Conservation (phyloP, 371 early-diverging fungal genomes). For the Globomyces sp. region DNA sequence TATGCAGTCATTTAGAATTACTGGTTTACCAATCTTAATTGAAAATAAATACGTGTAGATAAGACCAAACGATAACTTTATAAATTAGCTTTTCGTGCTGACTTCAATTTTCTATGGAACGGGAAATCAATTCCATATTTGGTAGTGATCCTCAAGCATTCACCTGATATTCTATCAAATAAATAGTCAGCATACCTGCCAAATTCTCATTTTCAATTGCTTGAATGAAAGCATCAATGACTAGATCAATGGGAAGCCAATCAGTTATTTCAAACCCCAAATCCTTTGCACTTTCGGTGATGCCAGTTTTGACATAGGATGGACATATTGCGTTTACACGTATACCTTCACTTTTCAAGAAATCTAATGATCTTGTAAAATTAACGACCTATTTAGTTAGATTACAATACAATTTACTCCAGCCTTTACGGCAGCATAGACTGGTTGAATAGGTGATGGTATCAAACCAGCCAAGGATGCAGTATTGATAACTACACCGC, state of each 20-base stretch:
- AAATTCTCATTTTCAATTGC: conserved; percentile 7
- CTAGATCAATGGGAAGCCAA: conserved; percentile 53
- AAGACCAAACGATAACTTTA: too few relatives aligned
- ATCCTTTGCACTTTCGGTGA: conserved; percentile 10
- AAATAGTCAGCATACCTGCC: conserved; percentile 22
- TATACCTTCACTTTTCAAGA: conserved; percentile 50
- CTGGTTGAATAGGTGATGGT: conserved; percentile 63
- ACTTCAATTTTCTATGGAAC: conserved; percentile 5
- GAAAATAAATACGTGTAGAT: too few relatives aligned
- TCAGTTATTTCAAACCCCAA: conserved; percentile 17
- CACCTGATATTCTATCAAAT: too few relatives aligned
- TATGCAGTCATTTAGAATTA: too few relatives aligned
- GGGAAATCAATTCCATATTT: conserved; percentile 45
- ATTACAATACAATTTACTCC: conserved; percentile 44
- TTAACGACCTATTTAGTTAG: conserved; percentile 36
- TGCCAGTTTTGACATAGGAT: conserved; percentile 52
- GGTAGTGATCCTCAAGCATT: conserved; percentile 36
- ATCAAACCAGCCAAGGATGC: conserved; percentile 76
- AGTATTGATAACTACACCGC: conserved; percentile 74
- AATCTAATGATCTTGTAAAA: conserved; percentile 58
- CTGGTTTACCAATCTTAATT: too few relatives aligned
- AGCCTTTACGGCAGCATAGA: conserved; percentile 78
- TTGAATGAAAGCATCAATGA: conserved; percentile 62
- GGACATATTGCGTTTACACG: conserved; percentile 79
- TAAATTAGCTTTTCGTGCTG: background rate